Percentiles rank a stretch among this genome's conserved stretches.
Conservation (phyloP, 768 basidiomycete species). For the Gautieria morchelliformis region DNA sequence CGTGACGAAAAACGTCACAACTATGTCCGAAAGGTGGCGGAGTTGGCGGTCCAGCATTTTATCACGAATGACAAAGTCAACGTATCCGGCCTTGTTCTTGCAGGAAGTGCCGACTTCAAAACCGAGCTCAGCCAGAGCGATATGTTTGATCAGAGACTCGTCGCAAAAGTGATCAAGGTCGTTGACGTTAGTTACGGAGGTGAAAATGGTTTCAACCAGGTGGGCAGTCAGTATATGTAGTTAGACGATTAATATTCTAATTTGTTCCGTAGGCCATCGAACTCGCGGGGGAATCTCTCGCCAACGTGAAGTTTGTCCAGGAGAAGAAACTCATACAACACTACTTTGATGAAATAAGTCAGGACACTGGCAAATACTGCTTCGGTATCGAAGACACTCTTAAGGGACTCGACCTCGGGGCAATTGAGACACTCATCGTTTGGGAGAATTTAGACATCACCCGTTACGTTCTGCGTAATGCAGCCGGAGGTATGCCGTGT, state of each 20-base stretch:
- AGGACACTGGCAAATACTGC: conserved; percentile 93
- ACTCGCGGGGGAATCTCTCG: conserved; percentile 87
- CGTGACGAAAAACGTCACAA: conserved; percentile 99
- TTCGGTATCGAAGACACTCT: conserved; percentile 97
- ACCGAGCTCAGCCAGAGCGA: conserved; percentile 94
- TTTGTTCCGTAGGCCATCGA: conserved; percentile 70
- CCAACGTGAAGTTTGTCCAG: conserved; percentile 99
- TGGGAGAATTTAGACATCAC: conserved; percentile 96
- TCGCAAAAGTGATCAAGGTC: conserved; percentile 89
- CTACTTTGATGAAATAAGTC: conserved; percentile 99
- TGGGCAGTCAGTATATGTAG: conserved; percentile 21
- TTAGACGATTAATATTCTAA: conserved; percentile 5
- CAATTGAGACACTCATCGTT: conserved; percentile 94
- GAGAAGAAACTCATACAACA: conserved; percentile 96
- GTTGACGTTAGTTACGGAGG: conserved; percentile 99
- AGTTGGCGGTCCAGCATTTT: conserved; percentile 94
- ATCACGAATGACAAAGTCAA: conserved; percentile 98
- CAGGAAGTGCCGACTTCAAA: conserved; percentile 98
- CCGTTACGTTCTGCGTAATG: conserved; percentile 82
- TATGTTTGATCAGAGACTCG: conserved; percentile 87
- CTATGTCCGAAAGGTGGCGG: conserved; percentile 98
- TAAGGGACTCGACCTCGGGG: conserved; percentile 91
- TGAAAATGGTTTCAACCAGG: conserved; percentile 99
- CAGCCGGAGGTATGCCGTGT: conserved; percentile 62
- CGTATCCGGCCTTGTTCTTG: conserved; percentile 89